Evolutionary conservation across 208 protist species (phyloP), one percentile per base, ranked within the genome.

Genomic region (Acanthamoeba sp.): DNA sequence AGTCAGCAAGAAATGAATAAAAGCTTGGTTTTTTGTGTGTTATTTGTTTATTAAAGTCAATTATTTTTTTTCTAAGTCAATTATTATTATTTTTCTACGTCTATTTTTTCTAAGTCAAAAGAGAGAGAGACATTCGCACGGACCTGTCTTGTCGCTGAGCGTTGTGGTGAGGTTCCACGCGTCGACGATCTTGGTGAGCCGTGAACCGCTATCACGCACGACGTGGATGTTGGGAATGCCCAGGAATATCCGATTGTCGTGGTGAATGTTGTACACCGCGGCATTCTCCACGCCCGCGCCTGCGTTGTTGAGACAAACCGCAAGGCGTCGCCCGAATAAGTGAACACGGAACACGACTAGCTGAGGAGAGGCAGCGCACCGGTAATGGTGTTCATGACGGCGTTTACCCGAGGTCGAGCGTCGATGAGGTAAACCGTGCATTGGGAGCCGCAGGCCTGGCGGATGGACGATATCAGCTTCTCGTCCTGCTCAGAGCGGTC

Each of bases 171-270:
- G 76, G 76, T 85, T 85, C 76, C 76, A 85, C 38, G 22, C 76
- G 76, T 85, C 76, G 76, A 85, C 57, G 38, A 85, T 85, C 76
- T 85, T 85, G 9, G 76, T 85, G 3, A 85, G 45, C 40, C 76
- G 76, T 27, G n/a, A 14, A 27, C 76, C 42, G 38, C 85, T 91
- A 24, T 91, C 85, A 1, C 85, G 85, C 16, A 91, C 52, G n/a
- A 91, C 85, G 85, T 91, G 85, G n/a, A 91, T 91, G 42, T 91
- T 91, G 5, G 85, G 85, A 24, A 91, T 91, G 34, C 85, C 85
- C 22, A 91, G 38, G 62, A 91, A 91, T 4, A 73, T 16, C 18
- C 85, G 48, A 50, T 91, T 66, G 38, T 38, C 85, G 34, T 71
- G 85, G 9, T 62, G 52, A 32, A 91, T 91, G 38, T 91, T 91